Conservation (phyloP, 2,329 filamentous ascomycete species). For the Capronia americana region DNA sequence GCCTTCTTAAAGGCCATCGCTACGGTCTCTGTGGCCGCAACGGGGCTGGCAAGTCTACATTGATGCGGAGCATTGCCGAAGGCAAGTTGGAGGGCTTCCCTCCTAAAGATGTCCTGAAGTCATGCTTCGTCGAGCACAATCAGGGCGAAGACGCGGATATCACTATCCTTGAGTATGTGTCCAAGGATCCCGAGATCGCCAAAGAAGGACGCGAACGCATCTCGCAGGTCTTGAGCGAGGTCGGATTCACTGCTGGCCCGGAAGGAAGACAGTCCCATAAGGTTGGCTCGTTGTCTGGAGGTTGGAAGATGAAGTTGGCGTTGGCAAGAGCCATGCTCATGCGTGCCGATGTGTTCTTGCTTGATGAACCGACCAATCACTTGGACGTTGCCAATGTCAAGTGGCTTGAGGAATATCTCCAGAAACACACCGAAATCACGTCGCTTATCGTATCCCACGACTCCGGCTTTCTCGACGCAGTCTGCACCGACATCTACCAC, state of each 20-base stretch:
- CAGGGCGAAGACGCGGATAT: conserved; percentile 97
- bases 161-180: conserved; percentile 90
- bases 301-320: conserved; percentile 99
- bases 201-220: conserved; percentile 81
- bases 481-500: conserved; percentile 98
- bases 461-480: conserved; percentile 93
- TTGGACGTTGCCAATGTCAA: conserved; percentile 94
- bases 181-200: conserved; percentile 85
- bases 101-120: conserved; percentile 86
- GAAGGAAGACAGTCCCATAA: conserved; percentile 87
- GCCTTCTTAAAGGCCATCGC: conserved; percentile 92
- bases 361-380: conserved; percentile 99
- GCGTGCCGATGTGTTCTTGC: conserved; percentile 91
- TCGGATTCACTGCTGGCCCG: conserved; percentile 90
- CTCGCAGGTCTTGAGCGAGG: conserved; percentile 80
- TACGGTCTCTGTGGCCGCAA: conserved; percentile 98
- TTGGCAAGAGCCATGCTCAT: conserved; percentile 95
- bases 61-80: conserved; percentile 95
- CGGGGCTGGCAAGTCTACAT: conserved; percentile 96
- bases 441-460: conserved; percentile 98
- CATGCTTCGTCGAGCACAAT: conserved; percentile 99
- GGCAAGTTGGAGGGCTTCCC: conserved; percentile 98
- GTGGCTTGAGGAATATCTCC: conserved; percentile 95
- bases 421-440: conserved; percentile 94
- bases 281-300: conserved; percentile 93